These are phyloP conservation scores for Phaffia rhodozyma DNA, from an alignment of 1,284 basidiomycete species.

Conservation along the genomic window DNA sequence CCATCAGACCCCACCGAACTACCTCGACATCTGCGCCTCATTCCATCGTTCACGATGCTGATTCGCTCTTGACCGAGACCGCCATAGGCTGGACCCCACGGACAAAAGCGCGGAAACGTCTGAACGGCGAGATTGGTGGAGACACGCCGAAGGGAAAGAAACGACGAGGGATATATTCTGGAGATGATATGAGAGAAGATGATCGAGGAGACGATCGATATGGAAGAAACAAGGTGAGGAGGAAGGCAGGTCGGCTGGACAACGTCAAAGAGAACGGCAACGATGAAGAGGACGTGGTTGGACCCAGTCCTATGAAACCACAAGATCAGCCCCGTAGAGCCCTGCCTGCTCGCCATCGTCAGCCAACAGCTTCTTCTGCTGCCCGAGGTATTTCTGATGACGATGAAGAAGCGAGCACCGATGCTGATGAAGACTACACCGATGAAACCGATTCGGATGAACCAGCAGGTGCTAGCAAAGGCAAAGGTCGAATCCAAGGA, in stretches of 20 bases:
- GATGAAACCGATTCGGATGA: not conserved
- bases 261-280: slow-evolving; percentile 1
- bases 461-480: not conserved
- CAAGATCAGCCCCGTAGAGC: not conserved
- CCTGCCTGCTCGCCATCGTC: not conserved
- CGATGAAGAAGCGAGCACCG: not conserved
- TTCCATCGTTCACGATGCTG: slow-evolving; percentile 5
- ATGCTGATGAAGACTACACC: slow-evolving; percentile 3
- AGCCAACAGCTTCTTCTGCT: not conserved
- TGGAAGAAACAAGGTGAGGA: not conserved
- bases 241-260: not conserved
- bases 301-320: slow-evolving; percentile 14
- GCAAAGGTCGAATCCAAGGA: not conserved
- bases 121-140: slow-evolving; percentile 8
- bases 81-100: slow-evolving; percentile 10
- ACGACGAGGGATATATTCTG: not conserved
- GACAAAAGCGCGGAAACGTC: slow-evolving; percentile 15
- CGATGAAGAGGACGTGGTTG: slow-evolving; percentile 5
- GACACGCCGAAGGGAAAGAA: not conserved
- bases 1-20: not conserved
- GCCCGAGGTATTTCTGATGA: not conserved
- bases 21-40: slow-evolving; percentile 8
- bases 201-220: not conserved
- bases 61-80: not conserved
- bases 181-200: not conserved